Percentiles rank a stretch among this genome's conserved stretches.
phyloP scores from a whole-genome alignment of 805 yeast genomes.

The Candida berthetii region DNA sequence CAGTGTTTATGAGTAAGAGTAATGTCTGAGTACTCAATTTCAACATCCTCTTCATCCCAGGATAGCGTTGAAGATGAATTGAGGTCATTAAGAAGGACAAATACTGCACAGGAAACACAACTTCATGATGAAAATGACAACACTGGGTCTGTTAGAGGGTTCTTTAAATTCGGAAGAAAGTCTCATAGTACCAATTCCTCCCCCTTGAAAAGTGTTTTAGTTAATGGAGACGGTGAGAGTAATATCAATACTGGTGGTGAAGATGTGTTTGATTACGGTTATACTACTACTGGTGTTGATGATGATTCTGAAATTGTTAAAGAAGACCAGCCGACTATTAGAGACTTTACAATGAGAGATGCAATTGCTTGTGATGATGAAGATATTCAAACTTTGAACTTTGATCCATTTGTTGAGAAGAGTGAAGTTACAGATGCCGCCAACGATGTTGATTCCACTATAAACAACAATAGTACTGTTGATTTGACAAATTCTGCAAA shows the following conservation, averaged over 20 bases:
- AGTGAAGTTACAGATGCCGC: not conserved
- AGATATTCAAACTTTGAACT: not conserved
- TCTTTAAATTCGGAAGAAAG: not conserved
- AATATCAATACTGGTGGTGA: not conserved
- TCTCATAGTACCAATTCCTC: slow-evolving; percentile 2
- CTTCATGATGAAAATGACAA: not conserved
- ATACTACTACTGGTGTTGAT: not conserved
- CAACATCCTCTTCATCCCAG: slow-evolving; percentile 1
- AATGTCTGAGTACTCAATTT: not conserved
- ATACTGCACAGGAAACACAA: not conserved
- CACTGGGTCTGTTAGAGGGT: slow-evolving; percentile 1
- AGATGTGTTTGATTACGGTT: not conserved
- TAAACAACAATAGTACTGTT: not conserved
- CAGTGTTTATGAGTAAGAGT: too few species aligned
- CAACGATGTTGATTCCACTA: not conserved
- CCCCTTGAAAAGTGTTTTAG: not conserved
- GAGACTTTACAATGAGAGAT: not conserved
- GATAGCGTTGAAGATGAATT: slow-evolving; percentile 6
- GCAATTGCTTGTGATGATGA: not conserved
- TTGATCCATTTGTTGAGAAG: slow-evolving; percentile 1
- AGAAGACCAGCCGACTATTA: not conserved
- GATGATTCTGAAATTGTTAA: not conserved
- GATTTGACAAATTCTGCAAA: not conserved
- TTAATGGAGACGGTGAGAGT: not conserved
- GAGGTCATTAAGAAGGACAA: slow-evolving; percentile 3